These are phyloP conservation scores for Chondrostereum purpureum DNA, from an alignment of 1,284 basidiomycete species.

Conservation along the genomic window DNA sequence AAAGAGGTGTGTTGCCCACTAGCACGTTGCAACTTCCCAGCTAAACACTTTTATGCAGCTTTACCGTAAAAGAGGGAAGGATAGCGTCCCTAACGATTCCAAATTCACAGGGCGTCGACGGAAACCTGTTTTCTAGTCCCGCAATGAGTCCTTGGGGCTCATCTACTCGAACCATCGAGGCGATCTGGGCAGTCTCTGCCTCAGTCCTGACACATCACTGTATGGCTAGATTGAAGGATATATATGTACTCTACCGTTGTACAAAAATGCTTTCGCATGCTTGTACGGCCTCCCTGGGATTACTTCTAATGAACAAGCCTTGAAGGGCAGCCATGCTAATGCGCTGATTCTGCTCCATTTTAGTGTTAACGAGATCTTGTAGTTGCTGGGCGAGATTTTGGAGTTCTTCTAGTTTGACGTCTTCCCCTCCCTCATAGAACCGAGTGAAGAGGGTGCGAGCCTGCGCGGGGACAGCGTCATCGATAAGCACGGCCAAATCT, in stretches of 20 bases:
- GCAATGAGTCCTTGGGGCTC: no score
- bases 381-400: slow-evolving; percentile 43
- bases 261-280: slow-evolving; percentile 48
- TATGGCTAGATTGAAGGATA: no score
- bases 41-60: no score
- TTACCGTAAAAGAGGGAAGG: slow-evolving; percentile 77
- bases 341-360: slow-evolving; percentile 45
- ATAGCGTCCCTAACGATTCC: slow-evolving; percentile 72
- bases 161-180: no score
- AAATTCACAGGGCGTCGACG: slow-evolving; percentile 78
- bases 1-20: slow-evolving; percentile 74
- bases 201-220: no score
- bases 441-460: slow-evolving; percentile 74
- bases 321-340: slow-evolving; percentile 94
- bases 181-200: no score
- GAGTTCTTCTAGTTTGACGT: slow-evolving; percentile 33
- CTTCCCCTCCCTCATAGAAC: slow-evolving; percentile 67
- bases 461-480: slow-evolving; percentile 83
- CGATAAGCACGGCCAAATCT: slow-evolving; percentile 80
- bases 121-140: slow-evolving; percentile 58
- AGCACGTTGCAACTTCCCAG: no score
- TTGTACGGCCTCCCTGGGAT: slow-evolving; percentile 54
- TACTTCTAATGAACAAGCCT: slow-evolving; percentile 83
- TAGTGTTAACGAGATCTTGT: slow-evolving; percentile 45
- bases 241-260: no score